Base-by-base conservation (phyloP, 2,329 filamentous ascomycete species). In the Tolypocladium ophioglossoides region DNA sequence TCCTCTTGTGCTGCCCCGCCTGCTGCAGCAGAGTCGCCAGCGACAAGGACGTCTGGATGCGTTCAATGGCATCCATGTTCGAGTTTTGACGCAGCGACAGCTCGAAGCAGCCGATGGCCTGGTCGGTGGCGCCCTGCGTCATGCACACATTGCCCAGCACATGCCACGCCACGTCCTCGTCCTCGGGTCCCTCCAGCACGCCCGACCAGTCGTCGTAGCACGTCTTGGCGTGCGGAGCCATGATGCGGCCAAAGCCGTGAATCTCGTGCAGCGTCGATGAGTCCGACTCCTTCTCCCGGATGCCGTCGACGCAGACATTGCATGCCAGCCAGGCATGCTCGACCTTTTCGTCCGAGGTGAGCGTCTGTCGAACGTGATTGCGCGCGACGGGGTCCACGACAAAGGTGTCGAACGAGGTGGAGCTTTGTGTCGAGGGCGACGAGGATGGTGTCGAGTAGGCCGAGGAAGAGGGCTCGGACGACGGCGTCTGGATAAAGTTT, bases 161-260 rank as follows among this genome's bases (percentile, higher is more conserved):
- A 48, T 72, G 69, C 59, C 69, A 66, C 22, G 69, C 68, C n/a
- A 72, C 60, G 37, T 70, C 68, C 53, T 70, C 66, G 9, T 67
- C 61, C 37, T 64, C 63, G 16, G 54, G 40, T 12, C 51, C 46
- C 32, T 59, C 52, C 4, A 65, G 35, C 14, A 61, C 52, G 6
- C 53, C 30, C 0, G 60, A 59, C 61, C 62, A 63, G 40, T 65
- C 62, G 27, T 63, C 60, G 44, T 59, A 65, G 49, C 63, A 65
- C 18, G 59, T 53, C 40, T 62, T 62, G 47, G 61, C 63, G 52
- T 65, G 63, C 8, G 62, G 62, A n/a, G 57, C 61, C 55, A 65
- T 63, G 46, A 63, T 56, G 24, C 61, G 59, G 14, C 57, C 58
- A 53, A 63, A 64, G 11, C 59, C 59, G 22, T 64, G 61, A 8